A percentile compares a stretch with the other conserved stretches of the same genome.
phyloP scores from a whole-genome alignment of 148 eudicot species.

The Dysphania ambrosioides region DNA sequence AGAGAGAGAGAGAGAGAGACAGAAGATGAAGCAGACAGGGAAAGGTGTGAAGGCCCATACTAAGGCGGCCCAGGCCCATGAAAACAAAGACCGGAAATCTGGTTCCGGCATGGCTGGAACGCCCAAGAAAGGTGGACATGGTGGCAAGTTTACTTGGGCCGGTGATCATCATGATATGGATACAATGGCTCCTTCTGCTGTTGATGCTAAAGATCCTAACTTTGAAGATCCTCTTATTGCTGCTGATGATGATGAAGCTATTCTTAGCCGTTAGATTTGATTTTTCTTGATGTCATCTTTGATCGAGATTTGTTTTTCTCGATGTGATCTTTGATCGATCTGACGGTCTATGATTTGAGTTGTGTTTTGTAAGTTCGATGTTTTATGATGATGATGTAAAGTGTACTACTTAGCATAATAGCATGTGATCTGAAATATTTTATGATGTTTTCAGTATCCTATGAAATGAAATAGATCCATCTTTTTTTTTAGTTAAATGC shows the following conservation, averaged over 20 bases:
- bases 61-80: conserved; percentile 34
- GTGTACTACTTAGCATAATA: not conserved
- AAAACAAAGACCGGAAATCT: conserved; percentile 56
- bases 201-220: conserved; percentile 62
- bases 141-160: conserved; percentile 88
- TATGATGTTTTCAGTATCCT: not conserved
- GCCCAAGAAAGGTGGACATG: conserved; percentile 83
- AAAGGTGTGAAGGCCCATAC: conserved; percentile 38
- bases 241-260: conserved; percentile 13
- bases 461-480: not conserved
- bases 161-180: conserved; percentile 37
- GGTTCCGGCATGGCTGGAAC: conserved; percentile 51
- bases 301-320: too few relatives aligned
- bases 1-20: not conserved
- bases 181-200: conserved; percentile 29
- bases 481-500: not conserved
- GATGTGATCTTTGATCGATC: not conserved
- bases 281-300: not conserved
- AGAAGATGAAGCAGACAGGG: conserved; percentile 55
- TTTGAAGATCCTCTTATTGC: conserved; percentile 52
- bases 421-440: not conserved
- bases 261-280: not conserved
- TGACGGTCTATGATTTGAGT: too few relatives aligned
- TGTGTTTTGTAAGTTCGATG: not conserved
- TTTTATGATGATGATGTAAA: not conserved